Conservation (phyloP, 164 flowering plant species). For the grape (Vitis vinifera) region ASM3070453v1 NC_081811.1:18356001-18356500, state of each 20-base stretch:
- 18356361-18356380: no score
- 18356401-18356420: no score
- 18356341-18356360: no score
- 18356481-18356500: no score
- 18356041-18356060: not conserved
- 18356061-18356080: not conserved
- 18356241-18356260: not conserved
- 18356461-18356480: no score
- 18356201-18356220: constrained; percentile 30
- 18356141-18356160: constrained; percentile 54
- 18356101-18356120: constrained; percentile 46
- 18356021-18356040: constrained; percentile 27
- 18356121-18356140: constrained; percentile 45
- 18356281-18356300: not conserved
- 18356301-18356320: not conserved
- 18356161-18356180: constrained; percentile 81
- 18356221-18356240: constrained; percentile 4
- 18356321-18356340: not conserved
- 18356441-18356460: no score
- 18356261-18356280: not conserved
- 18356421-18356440: no score
- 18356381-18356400: no score
- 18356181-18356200: constrained; percentile 52
- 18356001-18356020: constrained; percentile 91
- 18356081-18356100: not conserved